A percentile compares a stretch with the other conserved stretches of the same genome.
phyloP scores from a whole-genome alignment of 768 basidiomycete genomes.

The Mycena rebaudengoi region DNA sequence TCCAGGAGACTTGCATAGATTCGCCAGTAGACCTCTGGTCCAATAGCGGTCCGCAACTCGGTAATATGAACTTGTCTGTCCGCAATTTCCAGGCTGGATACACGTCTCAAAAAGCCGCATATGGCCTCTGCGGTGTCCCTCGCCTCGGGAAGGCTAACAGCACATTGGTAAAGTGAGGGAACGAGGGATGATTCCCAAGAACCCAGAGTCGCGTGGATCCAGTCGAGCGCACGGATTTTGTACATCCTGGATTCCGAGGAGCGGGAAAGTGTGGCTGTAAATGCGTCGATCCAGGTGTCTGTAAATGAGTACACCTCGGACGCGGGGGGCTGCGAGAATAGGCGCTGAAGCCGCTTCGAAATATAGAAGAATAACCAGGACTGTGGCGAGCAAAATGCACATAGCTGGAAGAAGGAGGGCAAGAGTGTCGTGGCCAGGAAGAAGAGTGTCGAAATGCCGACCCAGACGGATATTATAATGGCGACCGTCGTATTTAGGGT shows the following conservation, averaged over 20 bases:
- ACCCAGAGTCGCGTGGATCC: not conserved
- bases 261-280: not conserved
- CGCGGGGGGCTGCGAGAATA: not conserved
- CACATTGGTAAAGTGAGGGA: not conserved
- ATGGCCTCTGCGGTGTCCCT: not conserved
- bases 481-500: no score
- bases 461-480: no score
- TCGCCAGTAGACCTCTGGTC: not conserved
- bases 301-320: not conserved
- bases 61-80: not conserved
- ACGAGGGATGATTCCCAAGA: not conserved
- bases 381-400: constrained; percentile 2
- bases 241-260: not conserved
- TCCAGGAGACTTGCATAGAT: not conserved
- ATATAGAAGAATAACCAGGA: not conserved
- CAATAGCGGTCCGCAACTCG: not conserved
- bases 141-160: not conserved
- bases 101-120: not conserved
- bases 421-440: no score
- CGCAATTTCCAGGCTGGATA: not conserved
- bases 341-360: not conserved
- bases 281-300: constrained; percentile 1
- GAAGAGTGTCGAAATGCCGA: no score
- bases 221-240: not conserved
- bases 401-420: no score